Evolutionary conservation across 2,329 filamentous ascomycete genomes (phyloP), one percentile per base, ranked within the genome.

Genomic region (Hypoxylon sp.): DNA sequence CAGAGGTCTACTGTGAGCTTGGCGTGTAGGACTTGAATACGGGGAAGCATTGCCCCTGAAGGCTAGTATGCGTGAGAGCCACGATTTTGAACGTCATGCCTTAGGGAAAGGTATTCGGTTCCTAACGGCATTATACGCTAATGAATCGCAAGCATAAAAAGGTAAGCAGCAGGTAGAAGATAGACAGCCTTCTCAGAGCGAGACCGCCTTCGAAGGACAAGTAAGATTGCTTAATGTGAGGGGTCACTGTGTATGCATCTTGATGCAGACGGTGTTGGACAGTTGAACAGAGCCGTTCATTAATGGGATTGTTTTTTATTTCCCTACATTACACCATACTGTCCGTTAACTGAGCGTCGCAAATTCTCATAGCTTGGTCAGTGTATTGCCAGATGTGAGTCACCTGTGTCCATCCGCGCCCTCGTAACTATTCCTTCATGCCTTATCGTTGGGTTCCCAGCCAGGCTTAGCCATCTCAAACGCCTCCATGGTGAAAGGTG

Each of bases 381-480:
- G 9, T 40, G 36, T 18, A 40, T 40, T 16, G 16, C 7, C 36
- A 40, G 36, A 20, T 40, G 20, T 12, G 16, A 46, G 12, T 11
- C 22, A 5, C 7, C 14, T 12, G 26, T 8, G 14, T 8, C 11
- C 42, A 44, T n/a, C 26, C 22, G 8, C 6, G 6, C n/a, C 20
- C 42, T 46, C 14, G 30, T 16, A 16, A 5, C 22, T 11, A 8
- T 7, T 18, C 51, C 26, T 20, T 24, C 18, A 54, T 32, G 36
- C 28, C 38, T 44, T 53, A 22, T 26, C 38, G 18, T 50, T 49
- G 11, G 73, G 73, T 32, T 74, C 72, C 73, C 73, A 74, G 4
- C 72, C 73, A 3, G 58, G 58, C 59, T 54, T 33, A 4, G 73
- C 73, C 72, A 73, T 74, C 62, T 74, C 64, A 14, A 75, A 75